A percentile compares a stretch with the other conserved stretches of the same genome.
Conservation (phyloP, 805 yeast genomes). For the Tetrapisispora phaffii region DNA sequence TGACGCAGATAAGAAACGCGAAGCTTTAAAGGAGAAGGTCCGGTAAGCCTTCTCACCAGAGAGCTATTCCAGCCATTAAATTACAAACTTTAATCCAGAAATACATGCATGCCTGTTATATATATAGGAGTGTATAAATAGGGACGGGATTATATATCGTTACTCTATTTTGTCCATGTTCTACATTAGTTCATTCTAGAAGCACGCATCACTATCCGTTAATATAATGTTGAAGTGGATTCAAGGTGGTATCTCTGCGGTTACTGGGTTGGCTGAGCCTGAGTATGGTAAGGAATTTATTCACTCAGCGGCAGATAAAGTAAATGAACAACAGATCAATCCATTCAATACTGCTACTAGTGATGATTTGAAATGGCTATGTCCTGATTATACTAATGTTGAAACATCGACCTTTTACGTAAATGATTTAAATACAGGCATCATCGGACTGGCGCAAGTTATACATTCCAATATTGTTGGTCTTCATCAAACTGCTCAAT, state of each 20-base stretch:
- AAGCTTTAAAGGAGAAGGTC: too few relatives aligned
- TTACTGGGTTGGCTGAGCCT: constrained; percentile 95
- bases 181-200: too few relatives aligned
- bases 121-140: too few relatives aligned
- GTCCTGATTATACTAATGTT: constrained; percentile 76
- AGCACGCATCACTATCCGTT: not conserved
- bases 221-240: constrained; percentile 63
- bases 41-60: too few relatives aligned
- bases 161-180: too few relatives aligned
- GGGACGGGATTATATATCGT: too few relatives aligned
- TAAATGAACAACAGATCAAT: constrained; percentile 37
- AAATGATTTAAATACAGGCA: constrained; percentile 48
- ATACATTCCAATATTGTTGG: constrained; percentile 91
- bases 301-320: constrained; percentile 64
- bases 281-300: constrained; percentile 91
- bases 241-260: constrained; percentile 80
- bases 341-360: constrained; percentile 48
- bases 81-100: too few relatives aligned
- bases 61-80: too few relatives aligned
- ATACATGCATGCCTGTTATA: too few relatives aligned
- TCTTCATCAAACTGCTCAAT: constrained; percentile 82
- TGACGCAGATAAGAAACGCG: too few relatives aligned
- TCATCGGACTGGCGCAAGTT: constrained; percentile 83
- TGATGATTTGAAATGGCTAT: constrained; percentile 68
- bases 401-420: constrained; percentile 94